A percentile compares a stretch with the other conserved stretches of the same genome.
These are phyloP conservation scores for Monilinia vaccinii-corymbosi DNA, from an alignment of 2,329 filamentous ascomycete genomes.

Conservation along the genomic window DNA sequence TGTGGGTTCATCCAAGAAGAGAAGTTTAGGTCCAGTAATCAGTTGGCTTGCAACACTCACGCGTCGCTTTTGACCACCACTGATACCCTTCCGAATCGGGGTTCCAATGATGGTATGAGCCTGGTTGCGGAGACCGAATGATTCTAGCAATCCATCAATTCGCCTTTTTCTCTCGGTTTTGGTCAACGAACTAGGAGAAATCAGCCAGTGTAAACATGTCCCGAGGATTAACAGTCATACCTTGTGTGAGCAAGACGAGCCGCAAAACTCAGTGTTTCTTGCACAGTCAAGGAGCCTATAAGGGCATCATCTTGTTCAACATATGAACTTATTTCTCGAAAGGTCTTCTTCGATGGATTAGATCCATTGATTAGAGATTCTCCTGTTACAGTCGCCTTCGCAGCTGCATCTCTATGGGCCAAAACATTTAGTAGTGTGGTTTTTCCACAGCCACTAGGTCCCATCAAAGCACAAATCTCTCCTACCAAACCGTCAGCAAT, in stretches of 20 bases:
- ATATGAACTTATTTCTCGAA: slow-evolving; percentile 62
- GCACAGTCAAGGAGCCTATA: slow-evolving; percentile 70
- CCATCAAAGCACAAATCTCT: slow-evolving; percentile 73
- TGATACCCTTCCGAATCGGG: slow-evolving; percentile 73
- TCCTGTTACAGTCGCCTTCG: slow-evolving; percentile 45
- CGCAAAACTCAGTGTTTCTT: slow-evolving; percentile 71
- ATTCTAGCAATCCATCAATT: slow-evolving; percentile 56
- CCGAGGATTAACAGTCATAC: slow-evolving; percentile 29
- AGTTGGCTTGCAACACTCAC: slow-evolving; percentile 73
- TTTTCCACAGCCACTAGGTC: slow-evolving; percentile 65
- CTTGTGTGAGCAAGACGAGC: slow-evolving; percentile 54
- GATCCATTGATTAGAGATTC: slow-evolving; percentile 55
- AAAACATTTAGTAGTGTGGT: slow-evolving; percentile 77
- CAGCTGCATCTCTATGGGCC: slow-evolving; percentile 47
- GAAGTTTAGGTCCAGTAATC: slow-evolving; percentile 53
- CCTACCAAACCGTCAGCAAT: slow-evolving; percentile 34
- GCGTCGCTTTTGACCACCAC: slow-evolving; percentile 75
- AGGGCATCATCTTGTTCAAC: slow-evolving; percentile 85
- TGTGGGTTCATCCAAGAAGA: slow-evolving; percentile 84
- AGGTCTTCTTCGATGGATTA: slow-evolving; percentile 41
- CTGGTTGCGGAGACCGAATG: slow-evolving; percentile 66
- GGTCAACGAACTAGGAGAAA: slow-evolving; percentile 29
- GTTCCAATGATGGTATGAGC: slow-evolving; percentile 69
- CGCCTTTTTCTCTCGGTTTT: slow-evolving; percentile 50
- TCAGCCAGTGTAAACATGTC: neutral